These are phyloP conservation scores for Suillus luteus DNA, from an alignment of 768 basidiomycete species.

Conservation along the genomic window DNA sequence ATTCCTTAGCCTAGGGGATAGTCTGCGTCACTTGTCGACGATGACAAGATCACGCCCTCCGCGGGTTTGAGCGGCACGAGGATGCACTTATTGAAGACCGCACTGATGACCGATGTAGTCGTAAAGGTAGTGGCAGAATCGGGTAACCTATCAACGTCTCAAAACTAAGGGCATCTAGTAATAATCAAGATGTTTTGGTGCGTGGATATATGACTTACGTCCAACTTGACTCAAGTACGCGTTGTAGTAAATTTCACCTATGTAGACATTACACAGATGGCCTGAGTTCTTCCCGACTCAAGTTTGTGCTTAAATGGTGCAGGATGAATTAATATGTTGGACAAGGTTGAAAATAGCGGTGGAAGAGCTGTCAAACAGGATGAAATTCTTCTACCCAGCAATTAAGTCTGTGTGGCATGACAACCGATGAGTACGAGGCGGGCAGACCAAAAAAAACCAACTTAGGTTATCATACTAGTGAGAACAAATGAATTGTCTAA, in stretches of 20 bases:
- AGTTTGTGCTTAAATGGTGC: background rate
- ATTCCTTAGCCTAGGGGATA: background rate
- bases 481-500: background rate
- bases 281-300: background rate
- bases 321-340: background rate
- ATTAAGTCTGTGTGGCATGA: background rate
- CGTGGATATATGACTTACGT: background rate
- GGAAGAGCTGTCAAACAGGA: background rate
- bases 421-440: background rate
- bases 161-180: background rate
- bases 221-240: background rate
- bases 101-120: background rate
- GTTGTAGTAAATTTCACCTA: background rate
- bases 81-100: background rate
- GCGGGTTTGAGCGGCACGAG: conserved; percentile 1
- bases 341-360: background rate
- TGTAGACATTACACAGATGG: background rate
- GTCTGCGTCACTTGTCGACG: background rate
- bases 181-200: background rate
- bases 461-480: background rate
- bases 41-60: background rate
- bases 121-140: conserved; percentile 4
- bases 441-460: background rate
- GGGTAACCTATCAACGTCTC: background rate
- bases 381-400: background rate